A percentile compares a stretch with the other conserved stretches of the same genome.
Conservation (phyloP, 2,329 filamentous ascomycete species). For the Zelopaecilomyces penicillatus region DNA sequence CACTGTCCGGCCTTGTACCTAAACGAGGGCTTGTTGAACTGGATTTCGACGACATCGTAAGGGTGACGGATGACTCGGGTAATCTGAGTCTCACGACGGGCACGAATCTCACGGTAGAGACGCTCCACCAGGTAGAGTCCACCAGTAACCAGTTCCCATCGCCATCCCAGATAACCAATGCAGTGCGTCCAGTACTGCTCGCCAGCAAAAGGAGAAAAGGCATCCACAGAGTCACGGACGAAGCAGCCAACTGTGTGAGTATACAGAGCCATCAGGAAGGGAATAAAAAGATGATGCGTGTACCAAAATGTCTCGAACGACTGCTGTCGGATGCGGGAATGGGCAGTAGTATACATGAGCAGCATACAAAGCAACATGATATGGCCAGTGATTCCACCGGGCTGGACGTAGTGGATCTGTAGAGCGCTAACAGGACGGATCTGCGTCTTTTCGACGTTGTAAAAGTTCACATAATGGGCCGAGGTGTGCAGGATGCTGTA, state of each 20-base stretch:
- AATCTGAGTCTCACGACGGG: slow-evolving; percentile 77
- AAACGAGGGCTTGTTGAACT: slow-evolving; percentile 94
- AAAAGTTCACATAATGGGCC: slow-evolving; percentile 97
- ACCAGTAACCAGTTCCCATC: slow-evolving; percentile 87
- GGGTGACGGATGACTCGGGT: slow-evolving; percentile 92
- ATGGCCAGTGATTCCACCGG: slow-evolving; percentile 90
- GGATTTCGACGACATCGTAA: slow-evolving; percentile 94
- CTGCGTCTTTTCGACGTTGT: slow-evolving; percentile 81
- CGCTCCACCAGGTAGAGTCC: slow-evolving; percentile 81
- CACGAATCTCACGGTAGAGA: slow-evolving; percentile 82
- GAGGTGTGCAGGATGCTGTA: slow-evolving; percentile 71
- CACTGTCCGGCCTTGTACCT: slow-evolving; percentile 97
- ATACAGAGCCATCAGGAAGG: slow-evolving; percentile 87
- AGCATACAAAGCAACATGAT: slow-evolving; percentile 99
- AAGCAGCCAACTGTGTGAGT: slow-evolving; percentile 96
- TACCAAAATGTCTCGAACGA: slow-evolving; percentile 99
- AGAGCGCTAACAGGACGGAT: slow-evolving; percentile 73
- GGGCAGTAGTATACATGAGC: slow-evolving; percentile 93
- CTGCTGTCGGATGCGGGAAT: slow-evolving; percentile 88
- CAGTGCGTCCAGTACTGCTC: slow-evolving; percentile 82
- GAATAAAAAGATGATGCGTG: slow-evolving; percentile 96
- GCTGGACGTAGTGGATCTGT: slow-evolving; percentile 83
- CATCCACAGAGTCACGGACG: slow-evolving; percentile 68
- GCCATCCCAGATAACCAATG: slow-evolving; percentile 91
- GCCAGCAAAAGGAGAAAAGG: slow-evolving; percentile 78